A percentile compares a stretch with the other conserved stretches of the same genome.
Evolutionary conservation across 495 filamentous ascomycete genomes (phyloP).

Genomic region (Podospora fimiseda): DNA sequence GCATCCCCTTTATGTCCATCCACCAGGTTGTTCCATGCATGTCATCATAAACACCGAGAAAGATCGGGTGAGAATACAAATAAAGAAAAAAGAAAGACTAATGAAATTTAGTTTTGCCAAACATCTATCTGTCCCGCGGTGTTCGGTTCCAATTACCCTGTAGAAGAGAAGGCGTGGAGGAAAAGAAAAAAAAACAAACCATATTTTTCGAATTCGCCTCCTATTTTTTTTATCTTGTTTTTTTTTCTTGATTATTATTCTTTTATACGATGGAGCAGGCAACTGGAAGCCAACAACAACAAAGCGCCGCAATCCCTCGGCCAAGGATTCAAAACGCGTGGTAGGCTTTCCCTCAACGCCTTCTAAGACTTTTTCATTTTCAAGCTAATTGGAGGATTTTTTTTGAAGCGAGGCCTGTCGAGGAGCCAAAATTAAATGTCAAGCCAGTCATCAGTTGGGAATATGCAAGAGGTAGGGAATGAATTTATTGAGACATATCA

Average conservation of each 20-base stretch:
- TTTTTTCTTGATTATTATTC: neutral
- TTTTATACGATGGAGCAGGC: constrained; percentile 1
- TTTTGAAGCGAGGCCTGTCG: constrained; percentile 44
- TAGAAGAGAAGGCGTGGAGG: too few species aligned
- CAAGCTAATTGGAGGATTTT: too few species aligned
- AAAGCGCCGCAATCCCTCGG: constrained; percentile 7
- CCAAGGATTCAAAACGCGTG: constrained; percentile 38
- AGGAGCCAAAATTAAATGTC: constrained; percentile 41
- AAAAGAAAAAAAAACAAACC: neutral
- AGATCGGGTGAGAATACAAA: constrained; percentile 1
- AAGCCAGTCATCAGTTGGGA: constrained; percentile 32
- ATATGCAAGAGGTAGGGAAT: constrained; percentile 46
- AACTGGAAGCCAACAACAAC: neutral
- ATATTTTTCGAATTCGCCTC: neutral
- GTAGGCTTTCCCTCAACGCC: too few species aligned
- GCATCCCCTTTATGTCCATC: neutral
- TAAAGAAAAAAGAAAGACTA: neutral
- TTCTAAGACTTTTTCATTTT: too few species aligned
- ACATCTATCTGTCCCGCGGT: too few species aligned
- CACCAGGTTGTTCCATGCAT: neutral
- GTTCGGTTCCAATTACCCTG: too few species aligned
- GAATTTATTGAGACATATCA: neutral
- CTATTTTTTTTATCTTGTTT: neutral
- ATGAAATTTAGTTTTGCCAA: too few species aligned
- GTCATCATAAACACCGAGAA: constrained; percentile 3